Base-by-base conservation (phyloP, 1,139 yeast species). In the Taphrina deformans region DNA sequence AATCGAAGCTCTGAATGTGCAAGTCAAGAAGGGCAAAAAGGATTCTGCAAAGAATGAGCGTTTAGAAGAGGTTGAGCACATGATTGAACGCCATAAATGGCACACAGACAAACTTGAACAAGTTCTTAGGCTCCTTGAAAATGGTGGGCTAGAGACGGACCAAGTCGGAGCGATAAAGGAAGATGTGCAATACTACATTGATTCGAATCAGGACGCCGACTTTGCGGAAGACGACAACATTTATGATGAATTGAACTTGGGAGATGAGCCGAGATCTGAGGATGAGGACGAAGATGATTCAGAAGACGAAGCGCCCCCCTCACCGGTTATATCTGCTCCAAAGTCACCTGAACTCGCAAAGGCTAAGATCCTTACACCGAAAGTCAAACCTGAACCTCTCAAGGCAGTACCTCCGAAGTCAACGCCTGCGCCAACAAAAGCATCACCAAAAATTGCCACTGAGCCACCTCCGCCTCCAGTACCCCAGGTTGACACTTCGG, bases 221-320 rank as follows among this genome's bases (percentile, higher is more conserved):
- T 95, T 91, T 75, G 89, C 93, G 26, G 98, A 93, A 73, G 96
- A 93, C 75, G 98, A 93, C 72, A 93, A 91, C 40, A 85, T 93
- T 69, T 93, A 93, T 74, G 98, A 93, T 71, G 91, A 86, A 67
- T 82, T 93, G 70, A 93, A 89, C 64, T 82, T 90, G 62, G 90
- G 85, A 65, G 90, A 86, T 55, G 84, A 83, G 48, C 88, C 50
- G 44, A 46, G 23, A 12, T 35, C 58, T 3, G 55, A 53, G 18
- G 64, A 63, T 18, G 68, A 61, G 12, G 73, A 71, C 21, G 70
- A 70, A 58, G 55, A 46, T 12, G 53, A 58, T 9, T 52, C 59
- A 3, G 65, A 61, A 27, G 65, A 61, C n/a, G 44, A 52, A 18
- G 59, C 59, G 10, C 53, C 65, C n/a, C 44, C 53, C 23, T 45